phyloP scores from a whole-genome alignment of 768 basidiomycete genomes.

The Dentipellis fragilis region DNA sequence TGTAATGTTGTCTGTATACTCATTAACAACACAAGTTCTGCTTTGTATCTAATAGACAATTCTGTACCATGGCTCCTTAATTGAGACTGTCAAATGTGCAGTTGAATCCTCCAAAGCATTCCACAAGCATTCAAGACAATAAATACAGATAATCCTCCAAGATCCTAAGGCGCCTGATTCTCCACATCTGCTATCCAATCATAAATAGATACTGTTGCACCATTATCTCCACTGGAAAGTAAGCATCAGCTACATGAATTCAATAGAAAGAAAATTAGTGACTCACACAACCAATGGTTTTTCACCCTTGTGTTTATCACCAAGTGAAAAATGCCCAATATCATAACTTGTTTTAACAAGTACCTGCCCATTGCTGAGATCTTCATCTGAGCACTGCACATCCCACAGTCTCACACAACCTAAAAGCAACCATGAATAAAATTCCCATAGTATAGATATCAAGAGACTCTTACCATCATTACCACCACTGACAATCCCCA shows the following conservation, averaged over 20 bases:
- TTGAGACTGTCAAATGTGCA: neutral
- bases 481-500: constrained; percentile 11
- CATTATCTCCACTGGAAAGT: constrained; percentile 10
- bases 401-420: constrained; percentile 14
- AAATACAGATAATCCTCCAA: too few species aligned
- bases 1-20: too few species aligned
- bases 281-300: constrained; percentile 12
- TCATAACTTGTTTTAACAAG: constrained; percentile 8
- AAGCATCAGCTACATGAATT: neutral
- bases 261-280: neutral
- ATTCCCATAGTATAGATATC: neutral
- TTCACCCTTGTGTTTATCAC: constrained; percentile 9
- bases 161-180: neutral
- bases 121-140: too few species aligned
- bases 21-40: too few species aligned
- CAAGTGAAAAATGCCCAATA: constrained; percentile 14
- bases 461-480: constrained; percentile 9
- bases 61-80: neutral
- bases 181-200: constrained; percentile 1
- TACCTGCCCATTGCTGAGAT: constrained; percentile 7
- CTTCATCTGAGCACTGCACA: constrained; percentile 8
- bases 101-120: neutral
- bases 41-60: too few species aligned
- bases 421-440: neutral
- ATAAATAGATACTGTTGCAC: constrained; percentile 11